phyloP scores from a whole-genome alignment of 2,329 filamentous ascomycete genomes.

The Pestalotiopsis fici region DNA sequence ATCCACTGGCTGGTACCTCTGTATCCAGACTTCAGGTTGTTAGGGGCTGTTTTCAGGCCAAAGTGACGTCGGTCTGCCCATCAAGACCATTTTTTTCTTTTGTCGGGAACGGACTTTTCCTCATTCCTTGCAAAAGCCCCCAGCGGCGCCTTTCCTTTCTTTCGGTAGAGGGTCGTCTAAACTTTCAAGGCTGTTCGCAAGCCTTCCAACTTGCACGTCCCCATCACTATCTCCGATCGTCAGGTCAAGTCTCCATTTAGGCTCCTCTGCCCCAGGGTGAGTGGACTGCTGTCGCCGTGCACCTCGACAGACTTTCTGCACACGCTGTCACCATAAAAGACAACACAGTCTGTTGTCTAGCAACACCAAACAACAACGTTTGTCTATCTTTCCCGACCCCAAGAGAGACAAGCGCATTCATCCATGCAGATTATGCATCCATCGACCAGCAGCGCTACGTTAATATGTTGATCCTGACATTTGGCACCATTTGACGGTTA shows the following conservation, averaged over 20 bases:
- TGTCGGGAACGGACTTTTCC: slow-evolving; percentile 3
- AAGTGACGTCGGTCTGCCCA: background rate
- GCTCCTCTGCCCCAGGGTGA: background rate
- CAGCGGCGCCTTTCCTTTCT: background rate
- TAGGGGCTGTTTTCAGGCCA: background rate
- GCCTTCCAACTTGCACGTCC: background rate
- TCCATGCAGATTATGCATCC: slow-evolving; percentile 2
- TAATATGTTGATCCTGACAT: background rate
- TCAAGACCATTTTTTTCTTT: background rate
- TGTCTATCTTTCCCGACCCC: background rate
- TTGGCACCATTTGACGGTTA: slow-evolving; percentile 3
- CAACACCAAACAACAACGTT: background rate
- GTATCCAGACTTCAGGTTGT: background rate
- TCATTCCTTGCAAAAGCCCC: background rate
- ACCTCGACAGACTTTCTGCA: background rate
- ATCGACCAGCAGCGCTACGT: background rate
- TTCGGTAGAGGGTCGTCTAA: background rate
- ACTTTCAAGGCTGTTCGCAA: background rate
- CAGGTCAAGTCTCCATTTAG: background rate
- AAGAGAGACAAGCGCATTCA: background rate
- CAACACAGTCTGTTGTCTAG: background rate
- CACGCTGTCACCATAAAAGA: background rate
- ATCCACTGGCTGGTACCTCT: background rate
- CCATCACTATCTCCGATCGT: background rate
- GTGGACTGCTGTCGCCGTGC: background rate